These are phyloP conservation scores for Hericium erinaceus DNA, from an alignment of 768 basidiomycete species.

Conservation along the genomic window DNA sequence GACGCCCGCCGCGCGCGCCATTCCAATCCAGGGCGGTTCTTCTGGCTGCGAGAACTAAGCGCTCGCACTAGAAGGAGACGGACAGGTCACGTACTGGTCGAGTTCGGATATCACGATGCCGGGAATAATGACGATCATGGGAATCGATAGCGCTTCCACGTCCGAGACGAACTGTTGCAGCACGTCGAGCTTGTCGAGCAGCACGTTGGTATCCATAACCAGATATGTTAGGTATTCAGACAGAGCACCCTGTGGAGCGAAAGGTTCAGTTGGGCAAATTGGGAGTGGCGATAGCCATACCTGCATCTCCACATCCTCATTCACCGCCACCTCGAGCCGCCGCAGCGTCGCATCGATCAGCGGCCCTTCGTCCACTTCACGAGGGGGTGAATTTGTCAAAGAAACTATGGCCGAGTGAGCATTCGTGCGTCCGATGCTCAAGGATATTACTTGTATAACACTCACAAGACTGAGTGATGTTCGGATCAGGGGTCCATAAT, in stretches of 20 bases:
- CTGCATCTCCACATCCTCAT: slow-evolving; percentile 68
- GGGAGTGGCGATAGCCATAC: slow-evolving; percentile 25
- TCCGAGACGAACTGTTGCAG: slow-evolving; percentile 58
- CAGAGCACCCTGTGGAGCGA: background rate
- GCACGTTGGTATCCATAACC: slow-evolving; percentile 73
- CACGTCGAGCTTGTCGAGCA: slow-evolving; percentile 57
- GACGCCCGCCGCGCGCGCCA: slow-evolving; percentile 34
- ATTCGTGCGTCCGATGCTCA: background rate
- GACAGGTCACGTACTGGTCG: slow-evolving; percentile 46
- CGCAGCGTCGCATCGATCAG: slow-evolving; percentile 33
- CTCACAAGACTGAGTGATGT: background rate
- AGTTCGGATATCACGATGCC: slow-evolving; percentile 71
- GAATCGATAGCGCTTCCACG: slow-evolving; percentile 37
- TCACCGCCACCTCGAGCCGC: slow-evolving; percentile 45
- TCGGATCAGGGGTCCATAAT: background rate
- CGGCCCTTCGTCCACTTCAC: background rate
- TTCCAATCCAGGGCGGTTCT: slow-evolving; percentile 7
- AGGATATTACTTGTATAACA: background rate
- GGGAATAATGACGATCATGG: slow-evolving; percentile 60
- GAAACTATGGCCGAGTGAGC: no score
- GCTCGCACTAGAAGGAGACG: background rate
- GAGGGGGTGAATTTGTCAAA: background rate
- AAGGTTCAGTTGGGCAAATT: background rate
- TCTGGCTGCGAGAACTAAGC: slow-evolving; percentile 5
- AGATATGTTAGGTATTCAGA: slow-evolving; percentile 30